Conservation (phyloP, 257 asterid genomes). For the Nicotiana noctiflora region DNA sequence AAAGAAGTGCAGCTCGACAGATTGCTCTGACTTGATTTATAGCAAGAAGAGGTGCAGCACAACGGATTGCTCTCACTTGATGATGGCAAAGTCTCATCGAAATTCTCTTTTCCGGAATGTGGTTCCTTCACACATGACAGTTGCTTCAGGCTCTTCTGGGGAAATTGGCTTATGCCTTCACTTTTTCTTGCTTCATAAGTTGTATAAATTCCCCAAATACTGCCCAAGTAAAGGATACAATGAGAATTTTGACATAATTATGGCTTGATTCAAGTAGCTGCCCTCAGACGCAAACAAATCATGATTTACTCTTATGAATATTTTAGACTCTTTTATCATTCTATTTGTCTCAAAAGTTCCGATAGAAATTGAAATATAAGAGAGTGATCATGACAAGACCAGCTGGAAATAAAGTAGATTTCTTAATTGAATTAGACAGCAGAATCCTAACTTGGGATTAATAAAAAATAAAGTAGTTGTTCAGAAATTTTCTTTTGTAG, state of each 20-base stretch:
- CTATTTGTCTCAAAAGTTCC: neutral
- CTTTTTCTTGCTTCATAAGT: constrained; percentile 29
- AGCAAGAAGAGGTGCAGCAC: neutral
- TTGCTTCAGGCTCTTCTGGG: neutral
- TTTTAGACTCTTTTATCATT: neutral
- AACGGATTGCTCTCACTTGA: neutral
- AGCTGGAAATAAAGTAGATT: neutral
- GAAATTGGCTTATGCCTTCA: constrained; percentile 11
- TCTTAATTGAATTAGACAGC: neutral
- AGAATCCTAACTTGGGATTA: neutral
- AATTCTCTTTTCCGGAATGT: neutral
- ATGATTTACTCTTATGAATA: neutral
- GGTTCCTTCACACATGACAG: neutral
- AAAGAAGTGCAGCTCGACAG: neutral
- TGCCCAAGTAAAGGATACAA: neutral
- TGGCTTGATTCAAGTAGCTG: neutral
- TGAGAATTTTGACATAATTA: neutral
- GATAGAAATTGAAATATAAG: neutral
- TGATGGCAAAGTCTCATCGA: neutral
- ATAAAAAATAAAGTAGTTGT: neutral
- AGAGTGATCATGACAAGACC: neutral
- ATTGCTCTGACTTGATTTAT: neutral
- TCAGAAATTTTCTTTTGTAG: neutral
- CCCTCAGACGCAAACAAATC: neutral
- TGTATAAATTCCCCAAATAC: constrained; percentile 31